Percentiles rank a stretch among this genome's conserved stretches.
Conservation (phyloP, 768 basidiomycete species). For the Panaeolus papilionaceus region DNA sequence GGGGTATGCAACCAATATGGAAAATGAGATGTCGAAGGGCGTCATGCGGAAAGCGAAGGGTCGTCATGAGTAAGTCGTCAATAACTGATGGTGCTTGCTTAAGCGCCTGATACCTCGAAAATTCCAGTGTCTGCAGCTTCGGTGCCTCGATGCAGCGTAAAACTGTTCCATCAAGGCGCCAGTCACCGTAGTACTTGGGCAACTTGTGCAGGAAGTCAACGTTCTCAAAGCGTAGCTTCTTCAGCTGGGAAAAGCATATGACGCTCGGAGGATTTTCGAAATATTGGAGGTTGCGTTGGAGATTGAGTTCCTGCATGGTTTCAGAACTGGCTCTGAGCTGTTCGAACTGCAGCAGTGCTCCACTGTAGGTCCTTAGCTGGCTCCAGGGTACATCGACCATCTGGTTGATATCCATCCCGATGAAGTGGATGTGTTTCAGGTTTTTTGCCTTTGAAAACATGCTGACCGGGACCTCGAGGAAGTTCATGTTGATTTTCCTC, state of each 20-base stretch:
- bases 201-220: neutral
- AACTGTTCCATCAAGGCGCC: neutral
- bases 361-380: neutral
- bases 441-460: neutral
- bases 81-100: neutral
- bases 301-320: neutral
- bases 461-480: neutral
- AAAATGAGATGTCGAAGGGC: conserved; percentile 5
- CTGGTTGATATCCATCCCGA: conserved; percentile 1
- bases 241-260: neutral
- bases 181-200: neutral
- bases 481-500: conserved; percentile 3
- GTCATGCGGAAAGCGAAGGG: conserved; percentile 2
- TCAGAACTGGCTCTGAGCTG: neutral
- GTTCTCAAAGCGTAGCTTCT: neutral
- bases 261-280: neutral
- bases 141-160: neutral
- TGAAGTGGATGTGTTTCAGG: neutral
- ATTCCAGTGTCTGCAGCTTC: neutral
- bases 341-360: neutral
- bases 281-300: neutral
- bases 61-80: conserved; percentile 2
- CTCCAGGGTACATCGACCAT: neutral
- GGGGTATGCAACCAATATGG: neutral
- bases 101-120: neutral